Base-by-base conservation (phyloP, 2,329 filamentous ascomycete species). In the Fusarium pseudonygamai region DNA sequence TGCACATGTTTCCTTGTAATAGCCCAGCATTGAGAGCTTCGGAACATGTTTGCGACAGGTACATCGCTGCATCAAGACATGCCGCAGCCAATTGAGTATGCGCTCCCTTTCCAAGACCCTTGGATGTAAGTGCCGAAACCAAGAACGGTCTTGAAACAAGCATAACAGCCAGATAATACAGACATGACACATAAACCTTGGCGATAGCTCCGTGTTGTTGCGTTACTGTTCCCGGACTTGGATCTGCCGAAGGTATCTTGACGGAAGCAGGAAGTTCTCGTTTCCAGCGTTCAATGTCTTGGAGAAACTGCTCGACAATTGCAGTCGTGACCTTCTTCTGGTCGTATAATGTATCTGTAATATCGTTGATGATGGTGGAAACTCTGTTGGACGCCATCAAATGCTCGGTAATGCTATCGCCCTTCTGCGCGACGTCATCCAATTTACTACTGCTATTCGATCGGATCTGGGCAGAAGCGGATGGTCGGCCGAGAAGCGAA, bases 101-200 rank as follows among this genome's bases (percentile, higher is more conserved):
- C 57, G 76, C 64, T n/a, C 73, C 43, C n/a, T 78, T 74, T 1
- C 76, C 37, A 4, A 62, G 76, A 56, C 56, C 80, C 57, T 47
- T 82, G 50, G 84, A 75, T 9, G 85, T 85, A 4, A 89, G 78
- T 7, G 84, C 82, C 18, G 84, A 86, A 30, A 90, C 87, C 14
- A 91, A 77, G 34, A 90, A 86, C 0, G 88, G 88, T 3, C 88
- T 82, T 0, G 88, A 89, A 6, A 87, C 86, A 2, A 90, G 77
- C 26, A 88, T 90, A 1, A 90, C 86, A 0, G 87, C 86, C 61
- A 90, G 88, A 71, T 90, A 89, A 72, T 90, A 90, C 1, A 86
- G 81, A 64, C 88, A 90, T 1, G 87, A 86, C 11, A 90, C 84
- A 61, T 90, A 87, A 3, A 89, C 81, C 30, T 84, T 88, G 1